Percentiles rank a stretch among this genome's conserved stretches.
These are phyloP conservation scores for Metschnikowia lunata DNA, from an alignment of 805 yeast genomes.

Conservation along the genomic window DNA sequence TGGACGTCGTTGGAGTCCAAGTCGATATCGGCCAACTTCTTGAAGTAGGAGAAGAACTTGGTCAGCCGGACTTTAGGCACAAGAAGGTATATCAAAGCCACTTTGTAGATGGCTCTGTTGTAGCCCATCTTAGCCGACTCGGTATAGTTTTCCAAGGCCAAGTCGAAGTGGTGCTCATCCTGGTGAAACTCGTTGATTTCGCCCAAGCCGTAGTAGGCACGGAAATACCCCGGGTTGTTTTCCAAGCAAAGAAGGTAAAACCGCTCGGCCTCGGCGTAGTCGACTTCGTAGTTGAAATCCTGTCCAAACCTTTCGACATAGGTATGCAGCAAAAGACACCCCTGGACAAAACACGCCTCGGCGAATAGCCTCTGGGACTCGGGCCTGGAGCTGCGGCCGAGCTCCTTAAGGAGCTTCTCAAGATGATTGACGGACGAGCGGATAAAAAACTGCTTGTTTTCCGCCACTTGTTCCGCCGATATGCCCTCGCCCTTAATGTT, in stretches of 20 bases:
- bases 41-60: constrained; percentile 32
- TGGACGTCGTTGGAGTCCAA: constrained; percentile 29
- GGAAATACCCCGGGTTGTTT: constrained; percentile 28
- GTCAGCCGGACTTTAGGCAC: constrained; percentile 32
- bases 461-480: constrained; percentile 24
- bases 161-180: constrained; percentile 25
- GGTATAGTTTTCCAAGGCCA: constrained; percentile 32
- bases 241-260: constrained; percentile 31
- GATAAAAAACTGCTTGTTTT: constrained; percentile 33
- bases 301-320: constrained; percentile 29
- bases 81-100: constrained; percentile 35
- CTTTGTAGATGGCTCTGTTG: constrained; percentile 40
- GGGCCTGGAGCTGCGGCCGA: constrained; percentile 14
- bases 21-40: constrained; percentile 36
- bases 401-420: constrained; percentile 32
- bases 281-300: constrained; percentile 31
- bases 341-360: constrained; percentile 36
- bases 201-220: constrained; percentile 35
- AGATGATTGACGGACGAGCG: constrained; percentile 38
- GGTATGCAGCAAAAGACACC: constrained; percentile 35
- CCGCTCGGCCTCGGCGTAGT: constrained; percentile 25
- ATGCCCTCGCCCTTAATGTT: constrained; percentile 40
- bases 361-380: constrained; percentile 15
- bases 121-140: constrained; percentile 41
- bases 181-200: constrained; percentile 35